Percentiles rank a stretch among this genome's conserved stretches.
These are phyloP conservation scores for Pythium guiyangense DNA, from an alignment of 352 stramenopile species.

Conservation along the genomic window DNA sequence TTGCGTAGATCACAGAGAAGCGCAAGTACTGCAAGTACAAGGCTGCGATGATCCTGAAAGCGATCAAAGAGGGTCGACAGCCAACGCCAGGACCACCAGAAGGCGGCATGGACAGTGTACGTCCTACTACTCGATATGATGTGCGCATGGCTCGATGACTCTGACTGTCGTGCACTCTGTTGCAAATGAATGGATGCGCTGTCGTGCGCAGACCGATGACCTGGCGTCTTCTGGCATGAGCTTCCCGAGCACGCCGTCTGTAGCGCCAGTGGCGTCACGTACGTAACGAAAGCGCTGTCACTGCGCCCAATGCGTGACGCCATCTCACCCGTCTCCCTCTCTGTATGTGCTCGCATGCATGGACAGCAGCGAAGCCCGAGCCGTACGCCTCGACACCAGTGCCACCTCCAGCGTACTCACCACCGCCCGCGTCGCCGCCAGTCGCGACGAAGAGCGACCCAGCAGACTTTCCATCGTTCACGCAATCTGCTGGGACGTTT, in stretches of 20 bases:
- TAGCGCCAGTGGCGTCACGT: neutral
- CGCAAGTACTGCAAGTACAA: conserved; percentile 95
- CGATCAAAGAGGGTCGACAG: conserved; percentile 89
- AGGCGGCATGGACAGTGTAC: conserved; percentile 36
- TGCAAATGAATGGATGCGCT: too few species aligned
- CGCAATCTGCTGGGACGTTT: conserved; percentile 29
- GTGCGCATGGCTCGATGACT: too few species aligned
- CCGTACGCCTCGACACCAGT: neutral
- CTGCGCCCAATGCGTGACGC: neutral
- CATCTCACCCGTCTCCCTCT: too few species aligned
- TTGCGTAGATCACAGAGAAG: conserved; percentile 78
- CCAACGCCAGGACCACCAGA: conserved; percentile 78
- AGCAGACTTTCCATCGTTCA: conserved; percentile 44
- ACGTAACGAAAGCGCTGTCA: neutral
- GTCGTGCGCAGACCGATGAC: conserved; percentile 7
- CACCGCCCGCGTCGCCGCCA: conserved; percentile 1
- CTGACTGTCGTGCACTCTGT: neutral
- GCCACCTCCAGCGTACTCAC: conserved; percentile 9
- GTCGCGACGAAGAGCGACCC: conserved; percentile 12
- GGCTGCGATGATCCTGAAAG: conserved; percentile 94
- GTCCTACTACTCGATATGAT: conserved; percentile 1
- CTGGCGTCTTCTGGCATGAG: conserved; percentile 8
- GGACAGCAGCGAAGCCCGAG: conserved; percentile 2
- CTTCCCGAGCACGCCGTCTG: conserved; percentile 8
- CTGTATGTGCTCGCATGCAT: too few species aligned